Percentiles rank a stretch among this genome's conserved stretches.
phyloP scores from a whole-genome alignment of 2,329 filamentous ascomycete genomes.

The Trichoderma brevicompactum region DNA sequence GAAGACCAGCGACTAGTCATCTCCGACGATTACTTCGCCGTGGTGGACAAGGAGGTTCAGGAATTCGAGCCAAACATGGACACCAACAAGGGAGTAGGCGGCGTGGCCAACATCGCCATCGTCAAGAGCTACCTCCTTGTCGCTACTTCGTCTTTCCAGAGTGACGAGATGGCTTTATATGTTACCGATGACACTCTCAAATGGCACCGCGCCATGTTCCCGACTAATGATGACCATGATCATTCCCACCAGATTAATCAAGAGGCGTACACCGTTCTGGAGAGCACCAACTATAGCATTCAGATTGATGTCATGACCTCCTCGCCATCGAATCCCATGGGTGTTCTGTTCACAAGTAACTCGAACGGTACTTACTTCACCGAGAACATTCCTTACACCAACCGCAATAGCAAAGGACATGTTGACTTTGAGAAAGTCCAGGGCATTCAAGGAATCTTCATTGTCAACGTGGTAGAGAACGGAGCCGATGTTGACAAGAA shows the following conservation, averaged over 20 bases:
- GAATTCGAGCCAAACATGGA: slow-evolving; percentile 79
- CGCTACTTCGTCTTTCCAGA: slow-evolving; percentile 77
- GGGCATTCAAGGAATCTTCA: slow-evolving; percentile 87
- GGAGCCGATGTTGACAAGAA: slow-evolving; percentile 71
- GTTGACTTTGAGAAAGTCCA: slow-evolving; percentile 96
- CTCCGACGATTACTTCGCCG: slow-evolving; percentile 81
- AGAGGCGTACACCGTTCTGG: slow-evolving; percentile 88
- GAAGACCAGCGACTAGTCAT: slow-evolving; percentile 78
- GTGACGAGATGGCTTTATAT: slow-evolving; percentile 89
- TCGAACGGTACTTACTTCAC: slow-evolving; percentile 97
- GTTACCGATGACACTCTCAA: slow-evolving; percentile 80
- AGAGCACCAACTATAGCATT: slow-evolving; percentile 97
- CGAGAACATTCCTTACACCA: slow-evolving; percentile 88
- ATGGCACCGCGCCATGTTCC: slow-evolving; percentile 94
- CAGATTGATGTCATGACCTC: slow-evolving; percentile 89
- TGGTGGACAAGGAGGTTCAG: slow-evolving; percentile 52
- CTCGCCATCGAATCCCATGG: slow-evolving; percentile 71
- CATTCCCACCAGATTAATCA: slow-evolving; percentile 73
- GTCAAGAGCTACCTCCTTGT: slow-evolving; percentile 88
- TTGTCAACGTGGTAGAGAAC: slow-evolving; percentile 90
- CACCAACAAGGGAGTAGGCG: slow-evolving; percentile 72
- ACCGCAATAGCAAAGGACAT: slow-evolving; percentile 73
- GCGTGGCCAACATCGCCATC: slow-evolving; percentile 78
- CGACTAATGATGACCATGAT: slow-evolving; percentile 72
- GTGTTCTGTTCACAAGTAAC: slow-evolving; percentile 91